Evolutionary conservation across 306 rosid species (phyloP).

Genomic region (Alnus glutinosa): DNA sequence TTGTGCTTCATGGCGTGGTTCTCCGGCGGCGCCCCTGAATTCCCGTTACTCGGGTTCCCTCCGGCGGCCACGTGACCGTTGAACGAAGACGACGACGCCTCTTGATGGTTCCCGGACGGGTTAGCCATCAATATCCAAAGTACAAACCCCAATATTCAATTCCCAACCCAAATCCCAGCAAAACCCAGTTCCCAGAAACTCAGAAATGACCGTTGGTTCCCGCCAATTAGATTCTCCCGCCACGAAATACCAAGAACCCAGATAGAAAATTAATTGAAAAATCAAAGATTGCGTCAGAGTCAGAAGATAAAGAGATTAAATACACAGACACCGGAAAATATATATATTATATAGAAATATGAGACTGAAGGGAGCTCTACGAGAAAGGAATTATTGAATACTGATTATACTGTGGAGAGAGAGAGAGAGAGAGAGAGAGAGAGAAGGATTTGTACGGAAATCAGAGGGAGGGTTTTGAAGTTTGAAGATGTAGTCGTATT

Average conservation of each 20-base stretch:
- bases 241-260: conserved; percentile 21
- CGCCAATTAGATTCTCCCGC: conserved; percentile 60
- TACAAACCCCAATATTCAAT: background rate
- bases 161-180: conserved; percentile 13
- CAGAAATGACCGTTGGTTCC: conserved; percentile 54
- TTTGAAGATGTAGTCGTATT: conserved; percentile 27
- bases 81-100: conserved; percentile 69
- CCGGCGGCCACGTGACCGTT: conserved; percentile 38
- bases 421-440: background rate
- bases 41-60: conserved; percentile 57
- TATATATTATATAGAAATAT: conserved; percentile 16
- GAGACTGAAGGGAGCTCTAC: conserved; percentile 55
- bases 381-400: conserved; percentile 6
- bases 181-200: conserved; percentile 33
- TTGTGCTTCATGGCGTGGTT: conserved; percentile 83
- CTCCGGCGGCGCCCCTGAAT: conserved; percentile 58
- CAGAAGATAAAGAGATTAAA: background rate
- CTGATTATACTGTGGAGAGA: background rate
- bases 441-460: conserved; percentile 29
- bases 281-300: conserved; percentile 14
- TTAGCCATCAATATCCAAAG: conserved; percentile 54
- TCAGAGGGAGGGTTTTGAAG: conserved; percentile 40
- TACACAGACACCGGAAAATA: conserved; percentile 14
- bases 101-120: conserved; percentile 75
- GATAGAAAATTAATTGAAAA: background rate